Evolutionary conservation across 2,329 filamentous ascomycete genomes (phyloP), one percentile per base, ranked within the genome.

Genomic region (Aureobasidium sp.): DNA sequence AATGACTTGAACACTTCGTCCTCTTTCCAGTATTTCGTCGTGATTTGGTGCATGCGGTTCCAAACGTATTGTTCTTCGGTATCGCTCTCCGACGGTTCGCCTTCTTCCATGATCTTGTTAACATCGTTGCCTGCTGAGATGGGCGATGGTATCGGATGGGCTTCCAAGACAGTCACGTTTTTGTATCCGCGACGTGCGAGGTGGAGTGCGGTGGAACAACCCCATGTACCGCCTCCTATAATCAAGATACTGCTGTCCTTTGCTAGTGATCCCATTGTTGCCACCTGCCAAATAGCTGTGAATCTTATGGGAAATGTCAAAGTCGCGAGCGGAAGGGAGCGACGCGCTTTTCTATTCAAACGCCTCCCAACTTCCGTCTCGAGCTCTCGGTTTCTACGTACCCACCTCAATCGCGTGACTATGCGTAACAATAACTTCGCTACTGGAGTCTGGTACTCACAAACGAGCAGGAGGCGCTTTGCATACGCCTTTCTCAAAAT

Each of bases 71-170:
- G 69, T n/a, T 75, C 70, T 60, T 72, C 68, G 34, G 68, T 64
- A 61, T 73, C 54, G 8, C 13, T 37, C 8, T 47, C 25, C 1
- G 36, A 55, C 1, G 39, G 59, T 55, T 27, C 42, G 76, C 76
- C 67, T 72, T 75, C 61, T 68, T 78, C 70, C 75, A 76, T 74
- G 60, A 81, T 80, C 62, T 80, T 80, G 65, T 80, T 79, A 44
- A 80, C 69, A 64, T 81, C 79, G 68, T 79, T 79, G n/a, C 78
- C 78, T 3, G 78, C 78, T 14, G 78, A 76, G 57, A 79, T 78
- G 5, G 72, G 68, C 5, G 77, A 80, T 1, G 79, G 78, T 3
- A 79, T 74, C 0, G 71, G 71, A 61, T 79, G 74, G 0, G 75
- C 74, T 63, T 81, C 79, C 11, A 82, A 70, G 6, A 81, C 75